A percentile compares a stretch with the other conserved stretches of the same genome.
Evolutionary conservation across 108 stramenopile species (phyloP).

Genomic region (Cyclotella kingstonii): DNA sequence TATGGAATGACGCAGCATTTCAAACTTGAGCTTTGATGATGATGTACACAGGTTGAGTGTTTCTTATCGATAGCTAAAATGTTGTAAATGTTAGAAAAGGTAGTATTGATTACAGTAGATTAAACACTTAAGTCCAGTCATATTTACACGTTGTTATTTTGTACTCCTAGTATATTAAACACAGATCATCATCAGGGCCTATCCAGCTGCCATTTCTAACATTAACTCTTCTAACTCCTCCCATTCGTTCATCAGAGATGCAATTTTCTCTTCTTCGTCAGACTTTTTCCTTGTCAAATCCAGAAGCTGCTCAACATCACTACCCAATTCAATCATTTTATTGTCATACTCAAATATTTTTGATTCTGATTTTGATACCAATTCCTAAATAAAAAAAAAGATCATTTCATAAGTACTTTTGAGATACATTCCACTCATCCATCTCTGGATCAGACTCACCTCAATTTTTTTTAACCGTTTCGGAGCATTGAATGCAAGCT

Average conservation of each 20-base stretch:
- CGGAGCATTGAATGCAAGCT: conserved; percentile 81
- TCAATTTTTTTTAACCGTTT: conserved; percentile 73
- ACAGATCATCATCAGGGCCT: too few species aligned
- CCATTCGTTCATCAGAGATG: conserved; percentile 78
- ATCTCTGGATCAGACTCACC: not conserved
- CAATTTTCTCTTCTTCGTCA: conserved; percentile 48
- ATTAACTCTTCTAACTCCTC: conserved; percentile 69
- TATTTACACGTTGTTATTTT: too few species aligned
- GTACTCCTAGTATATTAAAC: too few species aligned
- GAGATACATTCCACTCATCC: not conserved
- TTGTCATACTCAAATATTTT: conserved; percentile 67
- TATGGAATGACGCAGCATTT: conserved; percentile 42
- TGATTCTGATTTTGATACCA: conserved; percentile 68
- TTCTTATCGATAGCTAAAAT: too few species aligned
- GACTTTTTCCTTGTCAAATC: conserved; percentile 61
- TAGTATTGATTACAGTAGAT: too few species aligned
- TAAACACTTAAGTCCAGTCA: too few species aligned
- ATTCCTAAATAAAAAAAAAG: conserved; percentile 16
- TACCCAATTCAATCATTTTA: conserved; percentile 76
- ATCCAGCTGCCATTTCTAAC: conserved; percentile 36
- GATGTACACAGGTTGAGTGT: too few species aligned
- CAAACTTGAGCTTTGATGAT: conserved; percentile 38
- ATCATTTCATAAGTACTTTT: not conserved
- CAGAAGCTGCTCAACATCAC: conserved; percentile 68
- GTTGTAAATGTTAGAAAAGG: too few species aligned